Percentiles rank a stretch among this genome's conserved stretches.
These are phyloP conservation scores for Hericium erinaceus DNA, from an alignment of 768 basidiomycete species.

Conservation along the genomic window DNA sequence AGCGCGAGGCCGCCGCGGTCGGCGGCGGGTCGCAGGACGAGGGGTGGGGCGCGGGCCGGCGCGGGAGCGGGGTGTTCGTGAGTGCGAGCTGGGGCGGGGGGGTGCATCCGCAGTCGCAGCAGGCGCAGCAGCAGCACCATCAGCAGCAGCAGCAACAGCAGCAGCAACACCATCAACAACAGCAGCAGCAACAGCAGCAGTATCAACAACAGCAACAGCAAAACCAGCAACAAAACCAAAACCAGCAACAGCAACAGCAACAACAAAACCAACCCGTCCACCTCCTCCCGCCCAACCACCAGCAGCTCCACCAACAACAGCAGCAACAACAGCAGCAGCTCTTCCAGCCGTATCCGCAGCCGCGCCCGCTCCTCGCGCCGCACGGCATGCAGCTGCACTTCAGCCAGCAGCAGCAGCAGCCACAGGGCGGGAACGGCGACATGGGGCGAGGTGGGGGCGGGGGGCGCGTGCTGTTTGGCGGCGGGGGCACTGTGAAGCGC, in stretches of 20 bases:
- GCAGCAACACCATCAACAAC: background rate
- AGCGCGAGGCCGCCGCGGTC: conserved; percentile 20
- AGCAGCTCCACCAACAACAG: background rate
- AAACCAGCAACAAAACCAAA: background rate
- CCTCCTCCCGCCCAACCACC: background rate
- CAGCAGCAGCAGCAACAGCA: background rate
- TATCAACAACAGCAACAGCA: background rate
- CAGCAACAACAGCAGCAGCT: background rate
- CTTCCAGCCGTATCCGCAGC: background rate
- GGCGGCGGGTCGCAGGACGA: conserved; percentile 3
- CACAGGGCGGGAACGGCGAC: background rate
- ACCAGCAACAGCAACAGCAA: background rate
- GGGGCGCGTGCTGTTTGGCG: background rate
- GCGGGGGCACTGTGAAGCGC: background rate
- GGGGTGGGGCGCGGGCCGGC: too few relatives aligned
- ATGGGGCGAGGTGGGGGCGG: background rate
- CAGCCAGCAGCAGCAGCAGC: conserved; percentile 16
- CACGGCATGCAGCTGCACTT: conserved; percentile 14
- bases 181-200: background rate
- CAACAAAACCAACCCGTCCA: background rate
- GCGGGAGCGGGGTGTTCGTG: conserved; percentile 3
- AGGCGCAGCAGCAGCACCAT: background rate
- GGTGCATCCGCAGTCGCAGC: background rate
- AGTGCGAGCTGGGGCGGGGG: background rate
- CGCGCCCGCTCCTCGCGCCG: background rate